Base-by-base conservation (phyloP, 352 stramenopile genomes). In the Saprolegnia diclina region DNA sequence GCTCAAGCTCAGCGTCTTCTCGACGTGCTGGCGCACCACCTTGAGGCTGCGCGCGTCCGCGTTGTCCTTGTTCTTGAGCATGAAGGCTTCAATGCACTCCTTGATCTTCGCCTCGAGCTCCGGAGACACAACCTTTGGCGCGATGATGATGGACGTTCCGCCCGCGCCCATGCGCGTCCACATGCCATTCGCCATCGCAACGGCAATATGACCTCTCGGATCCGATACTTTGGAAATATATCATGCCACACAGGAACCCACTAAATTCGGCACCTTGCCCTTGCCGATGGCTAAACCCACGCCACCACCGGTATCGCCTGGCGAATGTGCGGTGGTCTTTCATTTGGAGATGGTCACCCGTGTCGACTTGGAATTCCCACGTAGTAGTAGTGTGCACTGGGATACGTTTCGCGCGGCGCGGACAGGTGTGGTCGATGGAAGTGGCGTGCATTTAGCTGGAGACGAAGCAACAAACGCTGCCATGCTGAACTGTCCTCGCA, bases 1-100 rank as follows among this genome's bases (percentile, higher is more conserved):
- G 67, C 85, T 95, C 69, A 95, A 83, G 71, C 77, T 78, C n/a
- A 95, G 76, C 44, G 92, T 80, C 66, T 92, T 93, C 72, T 95
- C 87, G 55, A 95, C 85, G 35, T 81, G 77, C 74, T 92, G 82
- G 22, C 87, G 87, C 73, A 95, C 85, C 50, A 93, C 62, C 57
- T 91, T 91, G 48, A 69, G 53, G 32, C 63, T 69, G 6, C 46
- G 45, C 4, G 63, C 32, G 6, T 69, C 45, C 38, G 84, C 92
- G 14, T 80, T 87, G 44, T 91, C 73, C 54, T 90, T 86, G 38
- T 75, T 62, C 64, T 77, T 79, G 24, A 76, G 76, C 54, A 95
- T 88, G 21, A 93, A 76, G 24, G 64, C 59, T 5, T 81, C 82
- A 66, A 95, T 91, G 50, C 83, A 81, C 46, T 76, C 45, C n/a